A percentile compares a stretch with the other conserved stretches of the same genome.
Evolutionary conservation across 768 basidiomycete species (phyloP).

Genomic region (Antrodiella citrinella): DNA sequence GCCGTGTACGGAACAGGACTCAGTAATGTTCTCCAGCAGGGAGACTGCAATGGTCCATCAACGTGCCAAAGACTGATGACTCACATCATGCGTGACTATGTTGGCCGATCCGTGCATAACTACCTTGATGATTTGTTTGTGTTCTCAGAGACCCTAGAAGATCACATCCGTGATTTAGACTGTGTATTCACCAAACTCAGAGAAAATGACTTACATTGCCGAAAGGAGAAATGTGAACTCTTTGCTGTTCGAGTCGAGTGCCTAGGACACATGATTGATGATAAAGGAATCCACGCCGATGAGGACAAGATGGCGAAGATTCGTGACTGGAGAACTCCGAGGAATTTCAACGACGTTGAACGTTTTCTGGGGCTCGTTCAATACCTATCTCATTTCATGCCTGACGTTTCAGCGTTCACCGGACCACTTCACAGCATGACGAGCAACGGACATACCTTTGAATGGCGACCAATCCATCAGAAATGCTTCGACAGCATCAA

Average conservation of each 20-base stretch:
- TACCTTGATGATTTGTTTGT: constrained; percentile 41
- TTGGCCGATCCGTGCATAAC: constrained; percentile 32
- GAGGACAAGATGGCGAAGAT: constrained; percentile 28
- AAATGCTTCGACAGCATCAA: constrained; percentile 12
- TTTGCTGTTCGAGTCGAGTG: constrained; percentile 25
- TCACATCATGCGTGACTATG: constrained; percentile 27
- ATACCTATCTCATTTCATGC: constrained; percentile 30
- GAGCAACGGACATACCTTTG: constrained; percentile 21
- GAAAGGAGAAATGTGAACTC: constrained; percentile 26
- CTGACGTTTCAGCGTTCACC: constrained; percentile 26
- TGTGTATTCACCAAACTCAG: constrained; percentile 24
- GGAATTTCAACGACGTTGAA: constrained; percentile 28
- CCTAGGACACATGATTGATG: constrained; percentile 33
- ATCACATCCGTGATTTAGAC: constrained; percentile 28
- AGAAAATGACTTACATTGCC: constrained; percentile 24
- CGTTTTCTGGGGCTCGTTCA: constrained; percentile 32
- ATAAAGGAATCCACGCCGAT: constrained; percentile 29
- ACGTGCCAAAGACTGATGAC: constrained; percentile 41
- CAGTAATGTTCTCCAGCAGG: constrained; percentile 34
- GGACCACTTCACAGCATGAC: constrained; percentile 23
- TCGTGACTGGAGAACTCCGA: constrained; percentile 26
- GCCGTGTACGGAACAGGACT: constrained; percentile 28
- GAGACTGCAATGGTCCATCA: constrained; percentile 36
- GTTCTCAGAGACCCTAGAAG: constrained; percentile 27
- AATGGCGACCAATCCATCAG: constrained; percentile 22